A percentile compares a stretch with the other conserved stretches of the same genome.
phyloP scores from a whole-genome alignment of 1,284 basidiomycete species.

The Schizophyllum amplum region DNA sequence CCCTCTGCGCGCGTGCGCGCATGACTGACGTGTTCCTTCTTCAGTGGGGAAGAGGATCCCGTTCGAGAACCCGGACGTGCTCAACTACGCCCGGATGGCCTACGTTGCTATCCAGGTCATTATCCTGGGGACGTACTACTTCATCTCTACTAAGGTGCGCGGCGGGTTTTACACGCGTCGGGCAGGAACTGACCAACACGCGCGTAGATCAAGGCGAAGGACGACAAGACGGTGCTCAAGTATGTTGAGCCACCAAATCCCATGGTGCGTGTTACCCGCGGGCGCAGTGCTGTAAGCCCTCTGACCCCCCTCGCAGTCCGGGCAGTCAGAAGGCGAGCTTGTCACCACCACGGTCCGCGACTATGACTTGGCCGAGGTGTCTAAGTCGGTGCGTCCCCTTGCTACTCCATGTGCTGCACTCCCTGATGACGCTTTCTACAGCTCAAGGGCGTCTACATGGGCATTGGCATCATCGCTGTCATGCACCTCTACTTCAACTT shows the following conservation, averaged over 20 bases:
- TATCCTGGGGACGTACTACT: conserved; percentile 72
- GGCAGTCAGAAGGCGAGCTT: conserved; percentile 64
- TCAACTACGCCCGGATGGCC: conserved; percentile 78
- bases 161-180: conserved; percentile 2
- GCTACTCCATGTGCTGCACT: background rate
- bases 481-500: conserved; percentile 86
- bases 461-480: conserved; percentile 83
- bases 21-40: conserved; percentile 11
- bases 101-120: conserved; percentile 74
- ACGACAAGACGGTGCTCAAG: conserved; percentile 93
- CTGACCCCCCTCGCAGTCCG: background rate
- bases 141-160: conserved; percentile 54
- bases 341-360: conserved; percentile 91
- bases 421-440: conserved; percentile 16
- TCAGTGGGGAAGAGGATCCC: conserved; percentile 85
- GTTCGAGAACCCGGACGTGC: conserved; percentile 82
- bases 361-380: conserved; percentile 85
- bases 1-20: conserved; percentile 7
- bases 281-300: background rate
- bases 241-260: conserved; percentile 33
- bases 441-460: conserved; percentile 71
- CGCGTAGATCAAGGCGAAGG: conserved; percentile 82
- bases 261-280: conserved; percentile 6
- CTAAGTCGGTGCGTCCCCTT: conserved; percentile 64
- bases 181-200: background rate